Base-by-base conservation (phyloP, 768 basidiomycete genomes). In the Phaffia tasmanica region DNA sequence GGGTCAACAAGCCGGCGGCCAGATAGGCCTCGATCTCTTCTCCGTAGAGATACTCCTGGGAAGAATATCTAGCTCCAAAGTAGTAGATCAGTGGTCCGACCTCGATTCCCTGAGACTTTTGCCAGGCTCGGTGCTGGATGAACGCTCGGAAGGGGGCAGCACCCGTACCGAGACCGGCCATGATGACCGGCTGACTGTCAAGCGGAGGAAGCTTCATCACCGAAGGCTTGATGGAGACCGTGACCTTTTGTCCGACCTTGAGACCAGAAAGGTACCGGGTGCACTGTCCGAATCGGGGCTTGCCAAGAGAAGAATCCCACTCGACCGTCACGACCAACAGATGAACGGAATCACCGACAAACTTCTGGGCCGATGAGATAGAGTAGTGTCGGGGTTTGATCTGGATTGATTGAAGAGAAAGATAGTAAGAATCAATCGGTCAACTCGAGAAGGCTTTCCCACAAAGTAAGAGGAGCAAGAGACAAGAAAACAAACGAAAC, bases 111-210 rank as follows among this genome's bases (percentile, higher is more conserved):
- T 88, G 85, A 35, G 84, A 77, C 35, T 82, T 80, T 65, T 92
- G 85, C 82, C 81, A 84, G 8, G 90, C 91, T 65, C 94, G 86
- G 77, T 99, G 85, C 76, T 99, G 95, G 69, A 97, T 84, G 83
- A 98, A 99, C 8, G 95, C 95, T 66, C 95, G 89, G 87, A 99
- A 99, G 27, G 95, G 95, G 15, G 95, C 95, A 11, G 92, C 95
- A 64, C 94, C 95, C 3, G 95, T 99, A 58, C 95, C 95, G 35
- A 99, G 85, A 70, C 95, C 95, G 46, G 94, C 91, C 89, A 99
- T 92, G 77, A 98, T 94, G 77, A 99, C 81, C 49, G 95, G 95
- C 74, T 94, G 92, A 56, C 80, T 82, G 74, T 85, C 80, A 74
- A 84, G 81, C 0, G 87, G 86, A 62, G 95, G 95, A 6, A 98